These are phyloP conservation scores for Candida boleticola DNA, from an alignment of 805 yeast species.

Conservation along the genomic window DNA sequence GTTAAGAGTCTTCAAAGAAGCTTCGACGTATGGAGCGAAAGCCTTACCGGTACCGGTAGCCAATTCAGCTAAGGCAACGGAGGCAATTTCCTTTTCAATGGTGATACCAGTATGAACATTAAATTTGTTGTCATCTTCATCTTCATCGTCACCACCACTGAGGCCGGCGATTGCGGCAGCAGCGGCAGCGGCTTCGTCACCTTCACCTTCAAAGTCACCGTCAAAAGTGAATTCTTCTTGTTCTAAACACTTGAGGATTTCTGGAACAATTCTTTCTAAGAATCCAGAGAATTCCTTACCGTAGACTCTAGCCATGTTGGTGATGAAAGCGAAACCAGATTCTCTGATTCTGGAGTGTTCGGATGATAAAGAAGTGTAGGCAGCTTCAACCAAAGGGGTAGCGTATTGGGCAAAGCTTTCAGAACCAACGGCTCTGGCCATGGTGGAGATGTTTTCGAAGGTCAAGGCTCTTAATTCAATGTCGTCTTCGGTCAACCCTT, in stretches of 20 bases:
- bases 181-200: conserved; percentile 31
- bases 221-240: conserved; percentile 81
- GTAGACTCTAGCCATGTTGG: conserved; percentile 92
- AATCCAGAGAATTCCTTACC: conserved; percentile 87
- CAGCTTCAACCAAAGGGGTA: conserved; percentile 83
- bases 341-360: conserved; percentile 87
- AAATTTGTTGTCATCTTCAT: conserved; percentile 66
- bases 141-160: conserved; percentile 50
- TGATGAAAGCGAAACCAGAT: conserved; percentile 89
- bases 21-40: conserved; percentile 75
- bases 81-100: conserved; percentile 93
- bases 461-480: conserved; percentile 89
- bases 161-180: background rate
- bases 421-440: conserved; percentile 96
- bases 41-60: conserved; percentile 83
- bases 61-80: conserved; percentile 83
- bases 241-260: conserved; percentile 75
- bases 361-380: conserved; percentile 73
- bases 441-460: conserved; percentile 88
- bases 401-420: conserved; percentile 84
- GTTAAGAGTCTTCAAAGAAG: conserved; percentile 58
- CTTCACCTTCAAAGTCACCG: conserved; percentile 44
- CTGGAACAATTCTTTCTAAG: conserved; percentile 79
- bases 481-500: conserved; percentile 84
- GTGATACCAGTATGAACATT: conserved; percentile 94